Evolutionary conservation across 805 yeast species (phyloP).

Genomic region (Candida bentonensis): DNA sequence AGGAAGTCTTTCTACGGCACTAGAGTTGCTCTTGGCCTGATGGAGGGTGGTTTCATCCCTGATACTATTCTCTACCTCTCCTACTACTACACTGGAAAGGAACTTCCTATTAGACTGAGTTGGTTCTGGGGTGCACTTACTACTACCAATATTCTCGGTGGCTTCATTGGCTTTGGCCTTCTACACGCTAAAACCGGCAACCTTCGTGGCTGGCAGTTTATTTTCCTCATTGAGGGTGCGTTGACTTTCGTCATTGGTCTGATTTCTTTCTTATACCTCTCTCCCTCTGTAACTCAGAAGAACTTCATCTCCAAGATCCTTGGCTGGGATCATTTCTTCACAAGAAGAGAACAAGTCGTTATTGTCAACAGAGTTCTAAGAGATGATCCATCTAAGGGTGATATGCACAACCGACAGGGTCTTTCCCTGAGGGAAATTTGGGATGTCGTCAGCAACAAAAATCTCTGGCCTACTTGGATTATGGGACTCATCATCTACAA

Average conservation of each 20-base stretch:
- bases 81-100: slow-evolving; percentile 47
- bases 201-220: slow-evolving; percentile 53
- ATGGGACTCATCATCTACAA: slow-evolving; percentile 32
- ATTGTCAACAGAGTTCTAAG: slow-evolving; percentile 45
- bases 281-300: slow-evolving; percentile 41
- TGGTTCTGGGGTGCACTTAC: slow-evolving; percentile 47
- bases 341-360: slow-evolving; percentile 41
- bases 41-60: slow-evolving; percentile 63
- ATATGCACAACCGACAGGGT: slow-evolving; percentile 48
- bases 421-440: slow-evolving; percentile 28
- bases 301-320: slow-evolving; percentile 33
- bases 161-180: slow-evolving; percentile 41
- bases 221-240: slow-evolving; percentile 51
- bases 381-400: slow-evolving; percentile 53
- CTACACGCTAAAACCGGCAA: slow-evolving; percentile 18
- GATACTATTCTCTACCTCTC: slow-evolving; percentile 51
- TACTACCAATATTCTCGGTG: slow-evolving; percentile 30
- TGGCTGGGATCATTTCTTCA: slow-evolving; percentile 31
- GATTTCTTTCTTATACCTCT: slow-evolving; percentile 34
- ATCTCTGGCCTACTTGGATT: slow-evolving; percentile 43
- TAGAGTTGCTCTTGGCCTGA: slow-evolving; percentile 38
- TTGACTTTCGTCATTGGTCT: slow-evolving; percentile 42
- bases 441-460: slow-evolving; percentile 32
- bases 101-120: slow-evolving; percentile 43
- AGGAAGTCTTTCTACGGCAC: slow-evolving; percentile 31